Conservation (phyloP, 2,329 filamentous ascomycete species). For the Purpureocillium lavendulum region DNA sequence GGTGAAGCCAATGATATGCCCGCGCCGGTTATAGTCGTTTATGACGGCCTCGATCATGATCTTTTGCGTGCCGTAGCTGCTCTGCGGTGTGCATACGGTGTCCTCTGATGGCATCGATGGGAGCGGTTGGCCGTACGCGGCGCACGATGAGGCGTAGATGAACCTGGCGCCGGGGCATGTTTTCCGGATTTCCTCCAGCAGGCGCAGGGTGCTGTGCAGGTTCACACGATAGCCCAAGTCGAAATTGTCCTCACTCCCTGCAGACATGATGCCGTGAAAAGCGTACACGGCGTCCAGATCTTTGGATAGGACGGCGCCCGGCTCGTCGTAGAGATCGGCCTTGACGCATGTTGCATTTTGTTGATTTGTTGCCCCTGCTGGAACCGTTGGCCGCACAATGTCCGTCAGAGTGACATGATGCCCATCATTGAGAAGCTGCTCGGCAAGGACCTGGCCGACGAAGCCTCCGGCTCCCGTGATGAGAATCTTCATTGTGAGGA, state of each 20-base stretch:
- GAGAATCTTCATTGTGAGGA: constrained; percentile 32
- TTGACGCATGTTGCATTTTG: constrained; percentile 15
- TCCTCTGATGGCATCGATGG: constrained; percentile 32
- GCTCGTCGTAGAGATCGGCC: constrained; percentile 15
- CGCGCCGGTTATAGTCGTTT: constrained; percentile 32
- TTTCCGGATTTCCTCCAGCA: constrained; percentile 41
- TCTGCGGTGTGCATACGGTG: constrained; percentile 43
- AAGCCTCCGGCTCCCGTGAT: constrained; percentile 59
- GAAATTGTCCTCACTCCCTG: constrained; percentile 50
- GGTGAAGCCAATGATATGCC: constrained; percentile 47
- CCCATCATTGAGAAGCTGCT: constrained; percentile 38
- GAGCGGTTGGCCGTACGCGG: constrained; percentile 46
- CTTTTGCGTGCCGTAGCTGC: constrained; percentile 53
- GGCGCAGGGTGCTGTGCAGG: constrained; percentile 42
- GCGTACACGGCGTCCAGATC: constrained; percentile 41
- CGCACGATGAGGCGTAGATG: constrained; percentile 49
- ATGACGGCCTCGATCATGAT: constrained; percentile 45
- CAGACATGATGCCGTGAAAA: constrained; percentile 56
- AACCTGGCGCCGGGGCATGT: constrained; percentile 39
- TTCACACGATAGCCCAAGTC: constrained; percentile 46
- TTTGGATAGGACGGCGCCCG: constrained; percentile 7
- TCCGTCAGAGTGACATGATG: constrained; percentile 47
- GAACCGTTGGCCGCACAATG: constrained; percentile 42
- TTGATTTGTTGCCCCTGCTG: constrained; percentile 20
- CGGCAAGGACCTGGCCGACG: constrained; percentile 52